phyloP scores from a whole-genome alignment of 2,329 filamentous ascomycete genomes.

The Fusarium luffae region DNA sequence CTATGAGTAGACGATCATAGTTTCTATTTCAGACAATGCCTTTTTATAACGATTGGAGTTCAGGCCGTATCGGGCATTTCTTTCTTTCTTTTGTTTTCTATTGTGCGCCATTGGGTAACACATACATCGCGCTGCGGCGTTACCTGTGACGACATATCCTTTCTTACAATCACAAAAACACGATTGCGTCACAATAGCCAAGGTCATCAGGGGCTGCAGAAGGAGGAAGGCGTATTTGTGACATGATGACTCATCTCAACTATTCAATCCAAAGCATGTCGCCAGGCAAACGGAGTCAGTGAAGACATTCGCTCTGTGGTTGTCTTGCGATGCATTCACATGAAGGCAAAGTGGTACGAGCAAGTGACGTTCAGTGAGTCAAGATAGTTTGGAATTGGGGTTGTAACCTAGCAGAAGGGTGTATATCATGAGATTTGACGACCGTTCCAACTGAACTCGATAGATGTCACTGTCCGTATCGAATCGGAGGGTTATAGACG shows the following conservation, averaged over 20 bases:
- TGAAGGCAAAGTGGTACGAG: conserved; percentile 36
- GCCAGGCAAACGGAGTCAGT: conserved; percentile 34
- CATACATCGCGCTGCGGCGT: conserved; percentile 35
- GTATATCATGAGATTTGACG: conserved; percentile 41
- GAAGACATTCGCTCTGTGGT: conserved; percentile 23
- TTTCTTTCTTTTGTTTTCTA: conserved; percentile 28
- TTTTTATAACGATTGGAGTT: conserved; percentile 44
- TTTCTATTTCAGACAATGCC: conserved; percentile 5
- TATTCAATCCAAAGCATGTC: conserved; percentile 32
- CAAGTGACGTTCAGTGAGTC: conserved; percentile 27
- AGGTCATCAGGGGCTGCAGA: conserved; percentile 13
- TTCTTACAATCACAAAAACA: conserved; percentile 27
- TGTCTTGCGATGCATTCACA: conserved; percentile 25
- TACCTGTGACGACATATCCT: conserved; percentile 24
- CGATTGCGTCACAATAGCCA: conserved; percentile 30
- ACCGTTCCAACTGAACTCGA: conserved; percentile 35
- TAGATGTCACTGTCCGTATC: conserved; percentile 27
- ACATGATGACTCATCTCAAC: conserved; percentile 16
- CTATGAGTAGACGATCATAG: conserved; percentile 66
- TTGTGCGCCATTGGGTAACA: conserved; percentile 43
- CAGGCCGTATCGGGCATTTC: conserved; percentile 35
- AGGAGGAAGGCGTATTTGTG: conserved; percentile 19
- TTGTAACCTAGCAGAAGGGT: conserved; percentile 32
- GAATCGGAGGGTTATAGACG: conserved; percentile 29
- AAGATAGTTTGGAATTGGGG: conserved; percentile 28